Evolutionary conservation across 2,329 filamentous ascomycete genomes (phyloP).

Genomic region (Ceratocystis diversiconidia): DNA sequence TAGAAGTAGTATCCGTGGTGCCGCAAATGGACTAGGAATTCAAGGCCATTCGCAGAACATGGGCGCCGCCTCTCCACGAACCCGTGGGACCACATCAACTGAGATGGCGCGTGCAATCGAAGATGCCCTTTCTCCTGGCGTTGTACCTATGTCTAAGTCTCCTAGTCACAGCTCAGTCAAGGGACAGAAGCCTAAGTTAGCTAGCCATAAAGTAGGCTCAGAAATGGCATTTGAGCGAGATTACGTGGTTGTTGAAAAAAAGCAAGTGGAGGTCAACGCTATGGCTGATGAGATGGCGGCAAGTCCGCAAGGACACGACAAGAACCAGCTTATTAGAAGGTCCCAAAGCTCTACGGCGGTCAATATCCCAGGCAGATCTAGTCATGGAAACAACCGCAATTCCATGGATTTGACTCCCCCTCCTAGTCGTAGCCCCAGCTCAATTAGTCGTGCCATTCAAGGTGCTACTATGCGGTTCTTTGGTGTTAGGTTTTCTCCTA

Average conservation of each 20-base stretch:
- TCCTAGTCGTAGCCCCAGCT: constrained; percentile 43
- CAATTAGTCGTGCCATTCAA: constrained; percentile 87
- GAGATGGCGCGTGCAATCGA: constrained; percentile 14
- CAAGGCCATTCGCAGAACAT: background rate
- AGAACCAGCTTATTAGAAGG: constrained; percentile 25
- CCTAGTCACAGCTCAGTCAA: background rate
- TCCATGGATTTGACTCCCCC: constrained; percentile 14
- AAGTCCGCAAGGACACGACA: constrained; percentile 48
- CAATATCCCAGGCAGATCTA: constrained; percentile 54
- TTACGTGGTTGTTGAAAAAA: constrained; percentile 91
- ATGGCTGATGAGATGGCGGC: constrained; percentile 89
- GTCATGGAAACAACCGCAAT: constrained; percentile 35
- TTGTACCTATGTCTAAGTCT: background rate
- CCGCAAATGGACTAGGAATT: constrained; percentile 9
- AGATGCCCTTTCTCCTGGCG: constrained; percentile 8
- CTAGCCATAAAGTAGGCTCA: constrained; percentile 44
- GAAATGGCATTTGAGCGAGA: constrained; percentile 85
- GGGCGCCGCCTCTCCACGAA: background rate
- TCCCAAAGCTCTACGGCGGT: constrained; percentile 39
- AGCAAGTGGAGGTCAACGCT: constrained; percentile 89
- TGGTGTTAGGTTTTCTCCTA: constrained; percentile 55
- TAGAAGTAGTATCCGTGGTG: constrained; percentile 13
- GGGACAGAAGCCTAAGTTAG: constrained; percentile 3
- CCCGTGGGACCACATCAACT: background rate
- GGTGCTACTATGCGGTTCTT: constrained; percentile 70